A percentile compares a stretch with the other conserved stretches of the same genome.
These are phyloP conservation scores for Pichia paraexigua DNA, from an alignment of 805 yeast species.

Conservation along the genomic window DNA sequence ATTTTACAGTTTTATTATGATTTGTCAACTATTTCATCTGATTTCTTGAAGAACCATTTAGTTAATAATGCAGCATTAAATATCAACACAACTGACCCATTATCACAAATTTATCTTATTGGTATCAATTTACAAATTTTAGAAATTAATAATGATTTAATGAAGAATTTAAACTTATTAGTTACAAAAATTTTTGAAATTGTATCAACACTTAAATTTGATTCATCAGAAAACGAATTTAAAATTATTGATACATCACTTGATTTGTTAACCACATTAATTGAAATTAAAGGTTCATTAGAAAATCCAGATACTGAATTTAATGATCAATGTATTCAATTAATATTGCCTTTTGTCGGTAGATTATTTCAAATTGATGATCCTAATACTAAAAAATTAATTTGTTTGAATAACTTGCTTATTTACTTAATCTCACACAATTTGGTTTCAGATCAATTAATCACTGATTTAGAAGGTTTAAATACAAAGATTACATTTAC, in stretches of 20 bases:
- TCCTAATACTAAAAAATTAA: constrained; percentile 47
- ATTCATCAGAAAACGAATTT: constrained; percentile 22
- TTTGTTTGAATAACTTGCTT: constrained; percentile 62
- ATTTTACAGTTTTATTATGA: constrained; percentile 25
- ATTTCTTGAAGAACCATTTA: constrained; percentile 18
- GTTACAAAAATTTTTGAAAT: constrained; percentile 19
- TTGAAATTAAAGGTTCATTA: constrained; percentile 40
- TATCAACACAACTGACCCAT: background rate
- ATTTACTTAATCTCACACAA: constrained; percentile 23
- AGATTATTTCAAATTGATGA: constrained; percentile 36
- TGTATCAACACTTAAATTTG: constrained; percentile 15
- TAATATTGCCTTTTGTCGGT: constrained; percentile 27
- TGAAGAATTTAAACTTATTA: constrained; percentile 6
- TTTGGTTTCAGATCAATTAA: background rate
- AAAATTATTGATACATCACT: constrained; percentile 63
- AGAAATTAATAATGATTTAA: constrained; percentile 21
- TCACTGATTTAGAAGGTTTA: constrained; percentile 1
- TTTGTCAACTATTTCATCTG: constrained; percentile 22
- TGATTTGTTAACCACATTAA: constrained; percentile 68
- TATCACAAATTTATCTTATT: constrained; percentile 19
- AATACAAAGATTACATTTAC: background rate
- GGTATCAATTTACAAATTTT: constrained; percentile 27
- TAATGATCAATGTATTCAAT: constrained; percentile 19
- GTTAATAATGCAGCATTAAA: background rate
- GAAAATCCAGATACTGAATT: constrained; percentile 7